Evolutionary conservation across 2,329 filamentous ascomycete species (phyloP).

Genomic region (Aspergillus luchuensis): DNA sequence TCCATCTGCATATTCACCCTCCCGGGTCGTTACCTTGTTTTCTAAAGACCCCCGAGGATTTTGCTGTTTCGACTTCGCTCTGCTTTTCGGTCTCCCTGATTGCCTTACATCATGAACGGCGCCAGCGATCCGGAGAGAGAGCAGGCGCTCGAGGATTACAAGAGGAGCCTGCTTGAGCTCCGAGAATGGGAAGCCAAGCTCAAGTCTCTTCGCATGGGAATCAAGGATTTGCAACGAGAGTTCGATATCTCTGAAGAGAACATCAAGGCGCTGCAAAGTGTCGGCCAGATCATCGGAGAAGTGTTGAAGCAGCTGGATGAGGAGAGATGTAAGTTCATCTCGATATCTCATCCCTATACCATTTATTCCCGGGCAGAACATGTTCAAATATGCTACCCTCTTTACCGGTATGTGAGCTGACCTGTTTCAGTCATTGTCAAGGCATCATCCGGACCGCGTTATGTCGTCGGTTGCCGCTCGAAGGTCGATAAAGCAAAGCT

Average conservation of each 20-base stretch:
- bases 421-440: conserved; percentile 83
- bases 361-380: not conserved
- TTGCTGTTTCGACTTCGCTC: not conserved
- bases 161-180: conserved; percentile 83
- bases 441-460: conserved; percentile 93
- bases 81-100: conserved; percentile 5
- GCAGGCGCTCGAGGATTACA: conserved; percentile 75
- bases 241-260: conserved; percentile 98
- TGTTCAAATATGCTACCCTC: no score
- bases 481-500: conserved; percentile 97
- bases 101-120: conserved; percentile 37
- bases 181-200: conserved; percentile 99
- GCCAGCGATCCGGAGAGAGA: conserved; percentile 57
- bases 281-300: conserved; percentile 98
- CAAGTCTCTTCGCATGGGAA: conserved; percentile 88
- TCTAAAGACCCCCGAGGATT: not conserved
- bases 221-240: conserved; percentile 92
- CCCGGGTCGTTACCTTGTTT: not conserved
- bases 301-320: conserved; percentile 98
- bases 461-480: conserved; percentile 96
- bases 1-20: not conserved
- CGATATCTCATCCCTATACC: not conserved
- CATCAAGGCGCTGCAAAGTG: conserved; percentile 98
- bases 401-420: conserved; percentile 17
- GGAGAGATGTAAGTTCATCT: conserved; percentile 77